Conservation (phyloP, 2,329 filamentous ascomycete species). For the Fusarium sp. region DNA sequence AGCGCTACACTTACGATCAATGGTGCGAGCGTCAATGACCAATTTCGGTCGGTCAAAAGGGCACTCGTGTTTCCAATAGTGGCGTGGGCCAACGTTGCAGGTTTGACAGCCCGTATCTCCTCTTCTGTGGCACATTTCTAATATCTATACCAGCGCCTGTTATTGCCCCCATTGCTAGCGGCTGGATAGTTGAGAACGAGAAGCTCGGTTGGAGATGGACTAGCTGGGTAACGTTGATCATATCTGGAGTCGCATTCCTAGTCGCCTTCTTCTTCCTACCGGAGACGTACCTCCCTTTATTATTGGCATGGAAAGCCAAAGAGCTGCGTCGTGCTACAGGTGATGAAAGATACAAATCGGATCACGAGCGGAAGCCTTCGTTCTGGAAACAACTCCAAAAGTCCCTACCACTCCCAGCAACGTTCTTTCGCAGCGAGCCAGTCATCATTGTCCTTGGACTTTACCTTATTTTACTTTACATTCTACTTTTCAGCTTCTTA, state of each 20-base stretch:
- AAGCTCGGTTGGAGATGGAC: conserved; percentile 65
- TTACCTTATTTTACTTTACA: conserved; percentile 65
- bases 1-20: conserved; percentile 8
- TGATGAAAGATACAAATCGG: conserved; percentile 69
- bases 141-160: not conserved
- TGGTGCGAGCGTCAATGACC: not conserved
- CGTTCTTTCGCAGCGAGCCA: conserved; percentile 52
- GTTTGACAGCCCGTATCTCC: not conserved
- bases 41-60: conserved; percentile 10
- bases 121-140: too few species aligned
- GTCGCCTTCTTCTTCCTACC: conserved; percentile 70
- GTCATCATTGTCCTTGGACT: conserved; percentile 58
- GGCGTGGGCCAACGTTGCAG: conserved; percentile 3
- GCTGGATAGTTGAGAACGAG: conserved; percentile 1
- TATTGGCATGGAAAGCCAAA: conserved; percentile 70
- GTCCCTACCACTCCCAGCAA: conserved; percentile 57
- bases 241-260: conserved; percentile 66
- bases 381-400: conserved; percentile 65
- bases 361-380: conserved; percentile 67
- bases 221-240: conserved; percentile 74
- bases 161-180: not conserved
- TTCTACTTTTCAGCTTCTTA: conserved; percentile 65
- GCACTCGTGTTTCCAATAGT: conserved; percentile 6
- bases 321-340: conserved; percentile 70
- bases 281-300: conserved; percentile 70